These are phyloP conservation scores for Podaxis sp. DNA, from an alignment of 768 basidiomycete species.

Conservation along the genomic window DNA sequence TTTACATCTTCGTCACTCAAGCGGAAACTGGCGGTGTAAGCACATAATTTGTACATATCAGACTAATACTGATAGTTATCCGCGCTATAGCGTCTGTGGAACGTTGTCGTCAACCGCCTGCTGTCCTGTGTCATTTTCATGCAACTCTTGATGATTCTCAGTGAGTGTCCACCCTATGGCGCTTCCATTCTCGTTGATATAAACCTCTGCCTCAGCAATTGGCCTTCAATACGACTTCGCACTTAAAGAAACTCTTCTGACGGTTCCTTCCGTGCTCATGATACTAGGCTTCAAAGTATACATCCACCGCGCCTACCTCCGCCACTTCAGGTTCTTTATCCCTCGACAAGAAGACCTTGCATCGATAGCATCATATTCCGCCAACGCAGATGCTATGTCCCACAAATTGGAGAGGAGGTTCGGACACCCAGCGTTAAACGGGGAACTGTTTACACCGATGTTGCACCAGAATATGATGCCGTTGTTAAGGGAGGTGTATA, in stretches of 20 bases:
- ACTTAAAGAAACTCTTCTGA: constrained; percentile 60
- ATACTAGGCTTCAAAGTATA: constrained; percentile 73
- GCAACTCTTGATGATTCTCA: constrained; percentile 73
- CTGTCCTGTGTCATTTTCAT: constrained; percentile 67
- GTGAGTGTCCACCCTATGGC: constrained; percentile 41
- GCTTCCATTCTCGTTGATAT: constrained; percentile 6
- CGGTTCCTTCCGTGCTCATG: constrained; percentile 69
- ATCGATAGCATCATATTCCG: constrained; percentile 58
- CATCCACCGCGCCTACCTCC: constrained; percentile 56
- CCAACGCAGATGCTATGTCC: constrained; percentile 55
- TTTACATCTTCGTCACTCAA: constrained; percentile 76
- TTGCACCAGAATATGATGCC: constrained; percentile 65
- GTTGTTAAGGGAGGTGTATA: constrained; percentile 59
- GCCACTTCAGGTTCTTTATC: constrained; percentile 67
- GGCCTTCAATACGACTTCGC: constrained; percentile 65
- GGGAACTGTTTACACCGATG: constrained; percentile 71
- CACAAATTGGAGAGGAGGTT: constrained; percentile 76
- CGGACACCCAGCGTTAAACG: constrained; percentile 77
- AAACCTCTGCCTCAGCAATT: constrained; percentile 46
- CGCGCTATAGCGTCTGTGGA: constrained; percentile 66
- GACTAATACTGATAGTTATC: constrained; percentile 3
- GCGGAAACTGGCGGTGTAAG: constrained; percentile 83
- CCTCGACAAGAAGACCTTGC: constrained; percentile 68
- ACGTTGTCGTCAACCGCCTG: constrained; percentile 75
- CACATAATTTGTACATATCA: constrained; percentile 5